Base-by-base conservation (phyloP, 768 basidiomycete species). In the Boletus tylopilopsis region DNA sequence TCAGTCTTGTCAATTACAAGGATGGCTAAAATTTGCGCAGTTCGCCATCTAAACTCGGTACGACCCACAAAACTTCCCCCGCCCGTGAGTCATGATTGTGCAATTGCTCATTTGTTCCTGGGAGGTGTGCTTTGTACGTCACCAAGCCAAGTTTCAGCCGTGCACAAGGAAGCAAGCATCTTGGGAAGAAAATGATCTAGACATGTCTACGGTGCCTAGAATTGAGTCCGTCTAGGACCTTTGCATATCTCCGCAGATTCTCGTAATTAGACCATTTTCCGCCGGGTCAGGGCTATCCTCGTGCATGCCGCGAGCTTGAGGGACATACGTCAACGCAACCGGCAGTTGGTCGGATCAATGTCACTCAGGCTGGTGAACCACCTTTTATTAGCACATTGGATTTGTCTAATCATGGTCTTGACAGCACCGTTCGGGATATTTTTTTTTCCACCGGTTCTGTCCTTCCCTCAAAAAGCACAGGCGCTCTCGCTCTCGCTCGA, bases 341-440 rank as follows among this genome's bases (percentile, higher is more conserved):
- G 53, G 58, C 36, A 27, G 11, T 21, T 18, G 7, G 21, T 44
- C 46, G 49, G 51, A 56, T 54, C 52, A 45, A n/a, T 16, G 43
- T 40, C 23, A 37, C 16, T 29, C 42, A n/a, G 38, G 19, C 40
- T 51, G 24, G 33, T 45, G 44, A 51, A 50, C 22, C 22, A 24
- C 39, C 30, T 43, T 53, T 60, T 56, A 53, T 64, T 56, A 49
- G 47, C 39, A 36, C 45, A 27, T 19, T n/a, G 19, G 21, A 22
- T 45, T 35, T 18, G 29, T 37, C 11, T 40, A 39, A 35, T 48
- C 24, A 19, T 15, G 15, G 7, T 11, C 23, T 27, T 27, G 27
- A 27, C 27, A 11, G 10, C 27, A 29, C 10, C 12, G 24, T 21
- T 16, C 29, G 48, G 27, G 11, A 6, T 23, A 35, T 44, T 35